phyloP scores from a whole-genome alignment of 208 protist species.

The Herpetomonas muscarum region DNA sequence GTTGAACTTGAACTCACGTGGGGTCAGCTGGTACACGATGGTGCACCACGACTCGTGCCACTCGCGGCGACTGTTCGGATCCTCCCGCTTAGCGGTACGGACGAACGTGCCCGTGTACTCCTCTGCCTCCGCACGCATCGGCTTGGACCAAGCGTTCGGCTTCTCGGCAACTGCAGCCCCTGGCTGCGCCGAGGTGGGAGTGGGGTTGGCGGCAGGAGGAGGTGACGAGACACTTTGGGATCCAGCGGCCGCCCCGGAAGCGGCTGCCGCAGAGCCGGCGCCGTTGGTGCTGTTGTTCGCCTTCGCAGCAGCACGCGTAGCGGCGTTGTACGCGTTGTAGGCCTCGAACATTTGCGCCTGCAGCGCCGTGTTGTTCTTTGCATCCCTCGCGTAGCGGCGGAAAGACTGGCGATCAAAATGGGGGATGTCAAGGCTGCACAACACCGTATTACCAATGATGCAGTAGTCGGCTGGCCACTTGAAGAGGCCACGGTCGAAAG shows the following conservation, averaged over 20 bases:
- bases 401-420: slow-evolving; percentile 60
- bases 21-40: slow-evolving; percentile 86
- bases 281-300: slow-evolving; percentile 1
- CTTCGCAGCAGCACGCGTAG: slow-evolving; percentile 7
- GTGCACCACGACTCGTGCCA: slow-evolving; percentile 79
- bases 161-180: slow-evolving; percentile 9
- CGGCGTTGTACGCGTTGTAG: slow-evolving; percentile 17
- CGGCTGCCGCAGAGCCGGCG: background rate
- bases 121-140: slow-evolving; percentile 27
- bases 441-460: slow-evolving; percentile 65
- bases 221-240: background rate
- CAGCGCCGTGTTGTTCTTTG: slow-evolving; percentile 48
- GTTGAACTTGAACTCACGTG: slow-evolving; percentile 87
- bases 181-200: background rate
- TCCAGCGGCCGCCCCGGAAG: background rate
- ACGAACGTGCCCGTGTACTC: slow-evolving; percentile 32
- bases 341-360: slow-evolving; percentile 23
- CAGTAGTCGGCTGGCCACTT: slow-evolving; percentile 81
- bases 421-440: slow-evolving; percentile 59
- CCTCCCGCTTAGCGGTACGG: slow-evolving; percentile 42
- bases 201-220: background rate
- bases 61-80: slow-evolving; percentile 34
- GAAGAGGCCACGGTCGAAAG: slow-evolving; percentile 56
- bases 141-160: slow-evolving; percentile 18
- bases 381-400: slow-evolving; percentile 70